Evolutionary conservation across 129 eudicot genomes (phyloP), one percentile per base, ranked within the genome.

Genomic region (Chrysanthemum seticuspe): DNA sequence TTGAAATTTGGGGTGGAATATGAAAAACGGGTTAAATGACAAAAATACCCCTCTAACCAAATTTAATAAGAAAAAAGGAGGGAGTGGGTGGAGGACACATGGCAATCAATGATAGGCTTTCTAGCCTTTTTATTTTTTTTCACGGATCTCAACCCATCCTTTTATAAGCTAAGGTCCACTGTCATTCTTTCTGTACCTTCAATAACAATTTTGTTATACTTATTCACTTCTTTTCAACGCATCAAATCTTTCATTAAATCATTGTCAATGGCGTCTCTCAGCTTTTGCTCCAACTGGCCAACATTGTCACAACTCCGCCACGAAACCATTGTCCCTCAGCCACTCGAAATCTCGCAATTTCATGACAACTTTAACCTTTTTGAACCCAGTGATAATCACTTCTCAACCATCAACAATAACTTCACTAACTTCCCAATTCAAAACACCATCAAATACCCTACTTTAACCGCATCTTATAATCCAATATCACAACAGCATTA

Each of bases 221-320:
- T 1, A 4, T 27, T 34, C 18, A 6, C 9, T 15, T 8, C 0
- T 34, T 1, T 34, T 16, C 49, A 7, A 45, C 36, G n/a, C n/a
- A 34, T 25, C 27, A 27, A 31, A 48, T 66, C 72, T 47, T 47
- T 44, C 59, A 6, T 6, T 7, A 7, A 40, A 36, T 2, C 47
- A 40, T 44, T 10, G 49, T 75, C 79, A 77, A 72, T 78, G 82
- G 78, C 78, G 53, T 50, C 63, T 72, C 77, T 61, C 40, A 49
- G 18, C 52, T 56, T 78, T 73, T 61, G 67, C 78, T 59, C 83
- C 73, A 81, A 81, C 85, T 60, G 80, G 78, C 76, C 67, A 52
- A 12, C 82, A 27, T 44, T 77, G 49, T 55, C 68, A 18, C 79
- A 76, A 10, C 58, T 48, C 67, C 74, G 53, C 56, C 68, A 23